Base-by-base conservation (phyloP, 176 grass and related monocot species). In the Zea mays region DNA sequence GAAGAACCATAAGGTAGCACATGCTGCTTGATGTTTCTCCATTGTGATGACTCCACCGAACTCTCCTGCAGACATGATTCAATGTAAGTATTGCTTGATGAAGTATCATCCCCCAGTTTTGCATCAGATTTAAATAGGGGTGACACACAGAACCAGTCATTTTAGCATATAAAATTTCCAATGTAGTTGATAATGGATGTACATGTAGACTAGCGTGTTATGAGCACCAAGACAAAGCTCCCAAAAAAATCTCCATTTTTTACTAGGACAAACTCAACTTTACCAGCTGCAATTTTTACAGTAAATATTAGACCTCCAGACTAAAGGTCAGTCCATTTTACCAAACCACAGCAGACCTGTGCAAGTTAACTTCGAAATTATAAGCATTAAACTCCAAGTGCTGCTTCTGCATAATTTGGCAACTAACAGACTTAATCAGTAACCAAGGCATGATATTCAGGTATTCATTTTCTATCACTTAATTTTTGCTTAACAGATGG, bases 21-120 rank as follows among this genome's bases (percentile, higher is more conserved):
- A 33, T 99, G 92, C 10, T 90, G 90, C 79, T 93, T 96, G 72
- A 90, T 87, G 86, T 69, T 96, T 87, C 88, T 93, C 92, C 92
- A 96, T 71, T 99, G 89, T 67, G 78, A 77, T 73, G 85, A 33
- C 62, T 86, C 92, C 50, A 91, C 76, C 0, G 75, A 83, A 45
- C 84, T 83, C 72, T 93, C 96, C 96, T 99, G 83, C 44, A 46
- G 75, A 71, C 62, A 80, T 82, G 52, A 62, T 36, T 34, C 33
- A 15, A 57, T 64, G 54, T 83, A 42, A 81, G 42, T 71, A 49
- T 59, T 40, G 41, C 13, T 17, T 35, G 62, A 73, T 39, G 75
- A n/a, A 52, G 37, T 51, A 35, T 9, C 17, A 35, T n/a, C 15
- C 20, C 19, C 10, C 27, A 51, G 39, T 15, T 81, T 81, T 17